Base-by-base conservation (phyloP, 2,329 filamentous ascomycete genomes). In the Trichophyton schoenleinii region DNA sequence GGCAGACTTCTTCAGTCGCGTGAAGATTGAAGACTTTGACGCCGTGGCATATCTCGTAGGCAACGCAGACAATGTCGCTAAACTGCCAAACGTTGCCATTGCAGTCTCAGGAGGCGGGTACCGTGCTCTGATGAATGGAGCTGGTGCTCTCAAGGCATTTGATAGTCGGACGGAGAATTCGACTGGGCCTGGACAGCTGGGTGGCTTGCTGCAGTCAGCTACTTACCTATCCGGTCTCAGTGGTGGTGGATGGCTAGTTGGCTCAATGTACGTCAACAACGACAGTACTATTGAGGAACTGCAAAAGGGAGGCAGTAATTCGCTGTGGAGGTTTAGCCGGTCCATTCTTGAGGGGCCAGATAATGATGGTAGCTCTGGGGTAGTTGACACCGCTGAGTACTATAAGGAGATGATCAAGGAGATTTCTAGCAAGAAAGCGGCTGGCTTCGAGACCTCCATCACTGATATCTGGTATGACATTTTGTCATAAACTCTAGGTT, bases 51-150 rank as follows among this genome's bases (percentile, higher is more conserved):
- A 94, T 71, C 84, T 97, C 67, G 79, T 85, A 60, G 75, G 75
- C 1, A 72, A 83, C 63, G 74, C 74, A 31, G 74, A 76, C 63
- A 86, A 87, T 71, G 76, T 76, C 0, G 79, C 79, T 15, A 77
- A 79, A 0, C 68, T 87, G 28, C 85, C 86, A 0, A 88, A 86
- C 66, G 85, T 95, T 64, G 89, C 80, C 15, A 82, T 95, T 64
- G 88, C 90, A 9, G 78, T 88, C 52, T 94, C 89, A 0, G 90
- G 90, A 11, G 91, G 91, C 70, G 91, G 91, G 41, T 95, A 94
- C 71, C 81, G 91, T 61, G 90, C 91, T n/a, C 79, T 95, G 76
- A 78, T 91, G 77, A 92, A 88, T 69, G 90, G 89, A 42, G 91
- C 86, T 15, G 91, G 91, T 63, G 87, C 86, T 49, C 68, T 95